phyloP scores from a whole-genome alignment of 2,329 filamentous ascomycete genomes.

The Neonectria faginata region DNA sequence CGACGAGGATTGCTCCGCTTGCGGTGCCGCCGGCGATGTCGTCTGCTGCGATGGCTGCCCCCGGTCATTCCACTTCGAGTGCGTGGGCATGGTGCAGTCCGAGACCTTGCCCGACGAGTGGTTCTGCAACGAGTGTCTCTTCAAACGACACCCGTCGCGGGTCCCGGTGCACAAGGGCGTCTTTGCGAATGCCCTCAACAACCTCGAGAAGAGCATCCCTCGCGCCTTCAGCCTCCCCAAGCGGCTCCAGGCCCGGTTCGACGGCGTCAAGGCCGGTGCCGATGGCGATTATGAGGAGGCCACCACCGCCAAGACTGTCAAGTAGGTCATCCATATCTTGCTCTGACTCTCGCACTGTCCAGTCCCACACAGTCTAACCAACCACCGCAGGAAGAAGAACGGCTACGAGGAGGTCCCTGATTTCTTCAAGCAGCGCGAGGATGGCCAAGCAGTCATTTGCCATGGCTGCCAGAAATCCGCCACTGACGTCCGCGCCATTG shows the following conservation, averaged over 20 bases:
- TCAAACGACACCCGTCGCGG: slow-evolving; percentile 60
- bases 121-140: slow-evolving; percentile 82
- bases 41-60: slow-evolving; percentile 95
- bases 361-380: slow-evolving; percentile 8
- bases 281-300: slow-evolving; percentile 86
- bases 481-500: slow-evolving; percentile 73
- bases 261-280: slow-evolving; percentile 79
- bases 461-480: slow-evolving; percentile 77
- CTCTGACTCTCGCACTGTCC: neutral
- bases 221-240: slow-evolving; percentile 79
- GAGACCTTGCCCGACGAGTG: slow-evolving; percentile 79
- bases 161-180: slow-evolving; percentile 62
- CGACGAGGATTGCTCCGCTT: slow-evolving; percentile 90
- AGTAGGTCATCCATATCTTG: slow-evolving; percentile 63
- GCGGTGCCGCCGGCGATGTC: slow-evolving; percentile 84
- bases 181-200: slow-evolving; percentile 73
- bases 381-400: slow-evolving; percentile 59
- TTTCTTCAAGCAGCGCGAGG: slow-evolving; percentile 77
- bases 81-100: slow-evolving; percentile 83
- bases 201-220: slow-evolving; percentile 76
- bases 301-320: slow-evolving; percentile 66
- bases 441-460: slow-evolving; percentile 83
- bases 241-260: slow-evolving; percentile 79
- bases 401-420: slow-evolving; percentile 73
- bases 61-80: slow-evolving; percentile 89